Base-by-base conservation (phyloP, 176 grass and related monocot genomes). In the Pharus latifolius region DNA sequence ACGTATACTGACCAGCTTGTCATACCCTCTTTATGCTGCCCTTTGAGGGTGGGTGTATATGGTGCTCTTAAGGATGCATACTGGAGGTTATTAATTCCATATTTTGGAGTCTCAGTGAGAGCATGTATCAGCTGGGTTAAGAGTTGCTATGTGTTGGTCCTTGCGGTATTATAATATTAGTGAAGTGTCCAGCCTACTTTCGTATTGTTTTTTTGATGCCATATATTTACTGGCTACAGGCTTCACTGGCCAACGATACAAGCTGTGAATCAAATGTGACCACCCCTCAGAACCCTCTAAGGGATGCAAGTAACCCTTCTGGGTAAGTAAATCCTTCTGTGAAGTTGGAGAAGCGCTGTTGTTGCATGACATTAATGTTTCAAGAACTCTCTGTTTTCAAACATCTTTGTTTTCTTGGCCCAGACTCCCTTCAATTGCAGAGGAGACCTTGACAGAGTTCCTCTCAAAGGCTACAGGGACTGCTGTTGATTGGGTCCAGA, bases 401-500 rank as follows among this genome's bases (percentile, higher is more conserved):
- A 40, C 28, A 5, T 7, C 1, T 41, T 70, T 74, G 3, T 56
- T 78, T 29, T 53, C 57, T 60, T 63, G 20, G 57, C 85, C 23
- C 61, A 99, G 95, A 76, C 90, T 99, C 71, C 87, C 91, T 72
- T 81, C 90, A 3, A 88, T 99, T 28, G 95, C 90, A 47, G 90
- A 99, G 84, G 95, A 99, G 87, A 88, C 95, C 67, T 81, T 94
- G 68, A 84, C 87, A 94, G 95, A 91, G 84, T 99, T 99, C 95
- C 87, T 99, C 72, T 99, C 95, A 38, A 99, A 94, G 82, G 95
- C 95, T 99, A 99, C 95, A 69, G 95, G 95, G 59, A 99, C 95
- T 85, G 86, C 95, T 91, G 88, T 99, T 65, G 95, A 99, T 84
- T 99, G 95, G 95, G 90, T 99, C 84, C 95, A 94, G 73, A 86